Evolutionary conservation across 495 filamentous ascomycete species (phyloP), one percentile per base, ranked within the genome.

Genomic region (Parathielavia hyrcaniae): DNA sequence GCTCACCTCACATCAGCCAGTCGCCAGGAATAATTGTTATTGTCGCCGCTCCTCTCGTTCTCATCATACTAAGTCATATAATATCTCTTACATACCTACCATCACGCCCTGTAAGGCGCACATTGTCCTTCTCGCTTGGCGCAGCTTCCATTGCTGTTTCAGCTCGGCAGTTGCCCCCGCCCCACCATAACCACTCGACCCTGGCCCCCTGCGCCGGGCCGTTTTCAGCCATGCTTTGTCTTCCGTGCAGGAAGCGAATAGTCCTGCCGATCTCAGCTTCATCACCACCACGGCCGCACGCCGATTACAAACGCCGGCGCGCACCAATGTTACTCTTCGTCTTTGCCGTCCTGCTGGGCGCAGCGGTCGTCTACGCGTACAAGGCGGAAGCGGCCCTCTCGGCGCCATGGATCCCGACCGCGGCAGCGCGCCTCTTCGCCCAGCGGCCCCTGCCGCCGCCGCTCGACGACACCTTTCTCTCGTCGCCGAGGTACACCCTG

Each of bases 341-440:
- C 47, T 23, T 51, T 3, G 50, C 63, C 54, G 50, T 73, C 20
- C 30, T 74, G 16, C 53, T 75, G n/a, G 74, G 68, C 30, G 12
- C 9, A 9, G 67, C 63, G 39, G 59, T 71, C 59, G 48, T 67
- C 53, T 73, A 73, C 60, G 14, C 73, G 36, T 75, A 67, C 67
- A 69, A 66, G 54, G 64, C 69, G 43, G 77, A 79, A 53, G 67
- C 70, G 4, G 67, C 68, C 26, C 66, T 78, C 32, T 55, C 59
- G 45, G 59, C 58, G 34, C 73, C 75, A 32, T 79, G 77, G 77
- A 55, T 57, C 1, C 75, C 75, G 1, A 71, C 75, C 59, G 60
- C 66, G 4, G 64, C 65, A 20, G 62, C 73, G 53, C 63, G 64
- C 23, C 61, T 71, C 50, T 79, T 79, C 57, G 68, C 64, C 61